Percentiles rank a stretch among this genome's conserved stretches.
Conservation (phyloP, 31 red algal species). For the Endocladia muricata region DNA sequence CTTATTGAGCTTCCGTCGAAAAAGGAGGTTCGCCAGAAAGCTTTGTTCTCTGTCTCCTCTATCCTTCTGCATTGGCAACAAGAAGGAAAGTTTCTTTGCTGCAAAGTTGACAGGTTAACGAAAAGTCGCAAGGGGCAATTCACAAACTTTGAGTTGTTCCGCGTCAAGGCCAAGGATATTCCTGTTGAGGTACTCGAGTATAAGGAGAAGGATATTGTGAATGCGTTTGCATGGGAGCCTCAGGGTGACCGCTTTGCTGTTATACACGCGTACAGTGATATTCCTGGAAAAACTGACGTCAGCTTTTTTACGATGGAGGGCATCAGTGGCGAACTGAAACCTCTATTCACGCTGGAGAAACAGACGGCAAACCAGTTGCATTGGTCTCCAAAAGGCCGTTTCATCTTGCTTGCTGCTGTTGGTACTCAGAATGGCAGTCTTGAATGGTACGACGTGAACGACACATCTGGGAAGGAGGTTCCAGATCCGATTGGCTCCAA, state of each 20-base stretch:
- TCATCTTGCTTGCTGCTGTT: slow-evolving; percentile 81
- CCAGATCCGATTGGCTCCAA: slow-evolving; percentile 74
- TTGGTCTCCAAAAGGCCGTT: slow-evolving; percentile 87
- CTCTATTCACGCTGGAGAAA: slow-evolving; percentile 81
- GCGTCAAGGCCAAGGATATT: slow-evolving; percentile 77
- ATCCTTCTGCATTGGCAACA: slow-evolving; percentile 94
- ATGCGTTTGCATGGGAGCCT: slow-evolving; percentile 90
- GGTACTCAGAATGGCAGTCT: slow-evolving; percentile 75
- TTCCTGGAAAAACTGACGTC: slow-evolving; percentile 54
- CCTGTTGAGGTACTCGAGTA: slow-evolving; percentile 93
- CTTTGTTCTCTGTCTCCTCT: slow-evolving; percentile 87
- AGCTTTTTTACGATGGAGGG: slow-evolving; percentile 86
- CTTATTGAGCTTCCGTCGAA: slow-evolving; percentile 93
- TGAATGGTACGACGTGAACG: slow-evolving; percentile 89
- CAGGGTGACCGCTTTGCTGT: slow-evolving; percentile 85
- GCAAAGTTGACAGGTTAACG: slow-evolving; percentile 83
- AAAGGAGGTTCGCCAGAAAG: slow-evolving; percentile 90
- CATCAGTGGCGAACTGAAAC: slow-evolving; percentile 51
- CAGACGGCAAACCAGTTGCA: slow-evolving; percentile 71
- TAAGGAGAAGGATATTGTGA: slow-evolving; percentile 79
- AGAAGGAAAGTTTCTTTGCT: slow-evolving; percentile 90
- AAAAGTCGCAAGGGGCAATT: slow-evolving; percentile 93
- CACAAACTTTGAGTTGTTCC: slow-evolving; percentile 94
- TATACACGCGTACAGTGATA: slow-evolving; percentile 66
- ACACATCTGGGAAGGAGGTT: slow-evolving; percentile 40